These are phyloP conservation scores for Mrakia gelida DNA, from an alignment of 768 basidiomycete species.

Conservation along the genomic window DNA sequence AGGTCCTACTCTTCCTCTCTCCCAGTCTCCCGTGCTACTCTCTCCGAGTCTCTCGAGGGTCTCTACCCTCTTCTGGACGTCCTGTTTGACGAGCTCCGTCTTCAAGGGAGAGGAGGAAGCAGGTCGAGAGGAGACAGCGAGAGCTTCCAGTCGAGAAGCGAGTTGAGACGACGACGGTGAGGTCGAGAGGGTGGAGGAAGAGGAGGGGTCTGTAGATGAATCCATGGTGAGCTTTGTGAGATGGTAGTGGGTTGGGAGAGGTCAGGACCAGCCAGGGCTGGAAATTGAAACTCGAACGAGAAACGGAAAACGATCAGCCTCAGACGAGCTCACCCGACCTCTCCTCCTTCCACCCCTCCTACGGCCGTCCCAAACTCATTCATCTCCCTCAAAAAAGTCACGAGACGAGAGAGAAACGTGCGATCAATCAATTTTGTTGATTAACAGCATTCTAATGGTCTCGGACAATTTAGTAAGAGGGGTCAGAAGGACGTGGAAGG, in stretches of 20 bases:
- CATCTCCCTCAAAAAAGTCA: no score
- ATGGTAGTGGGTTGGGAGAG: not conserved
- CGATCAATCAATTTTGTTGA: no score
- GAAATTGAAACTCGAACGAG: not conserved
- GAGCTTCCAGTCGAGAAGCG: conserved; percentile 25
- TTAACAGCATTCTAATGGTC: no score
- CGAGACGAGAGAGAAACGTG: no score
- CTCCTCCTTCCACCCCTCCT: no score
- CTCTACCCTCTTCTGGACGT: conserved; percentile 29
- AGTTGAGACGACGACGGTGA: conserved; percentile 28
- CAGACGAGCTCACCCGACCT: no score
- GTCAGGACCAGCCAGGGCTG: no score
- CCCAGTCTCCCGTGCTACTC: conserved; percentile 27
- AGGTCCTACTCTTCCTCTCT: conserved; percentile 25
- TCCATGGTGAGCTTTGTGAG: not conserved
- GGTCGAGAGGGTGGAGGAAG: conserved; percentile 18
- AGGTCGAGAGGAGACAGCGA: conserved; percentile 24
- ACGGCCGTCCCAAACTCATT: no score
- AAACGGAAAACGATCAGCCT: no score
- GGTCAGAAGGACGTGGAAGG: no score
- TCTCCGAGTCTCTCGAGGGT: conserved; percentile 30
- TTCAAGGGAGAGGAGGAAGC: conserved; percentile 14
- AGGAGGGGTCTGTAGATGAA: no score
- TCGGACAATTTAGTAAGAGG: no score
- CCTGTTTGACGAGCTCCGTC: conserved; percentile 23